Base-by-base conservation (phyloP, 805 yeast species). In the Yamadazyma nakazawae region DNA sequence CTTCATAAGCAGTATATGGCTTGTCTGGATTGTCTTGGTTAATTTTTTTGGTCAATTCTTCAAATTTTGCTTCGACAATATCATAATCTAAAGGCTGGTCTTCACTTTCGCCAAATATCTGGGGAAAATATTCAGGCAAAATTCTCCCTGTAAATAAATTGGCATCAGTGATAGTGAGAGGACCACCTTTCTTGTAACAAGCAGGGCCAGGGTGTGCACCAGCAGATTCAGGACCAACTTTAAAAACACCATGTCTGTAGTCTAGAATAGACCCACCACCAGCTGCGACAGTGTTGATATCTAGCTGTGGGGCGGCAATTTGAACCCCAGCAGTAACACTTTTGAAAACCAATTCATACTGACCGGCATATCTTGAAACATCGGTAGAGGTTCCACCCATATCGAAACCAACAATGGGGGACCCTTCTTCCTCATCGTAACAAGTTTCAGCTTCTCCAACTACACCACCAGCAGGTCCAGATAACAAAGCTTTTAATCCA, bases 301-400 rank as follows among this genome's bases (percentile, higher is more conserved):
- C 88, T 42, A 88, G 66, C 59, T 88, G 96, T 2, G 96, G 95
- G 9, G 94, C 82, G 55, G 85, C 92, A 42, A 88, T 82, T 2
- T 85, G 82, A 40, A 88, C 82, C n/a, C 92, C 91, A 2, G 95
- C 95, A 9, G 90, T 85, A 1, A 84, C 79, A 2, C 91, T 85
- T 61, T 88, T 95, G 59, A 88, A 85, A n/a, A 86, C 86, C 60
- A 85, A 92, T 48, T 85, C 91, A 26, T 80, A 75, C 40, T 76
- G 73, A 3, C 92, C 92, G 45, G 70, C 75, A 59, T 69, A 88
- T 51, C 95, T 72, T 6, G 88, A 81, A 2, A 86, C 90, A 66
- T 88, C 96, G 1, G 96, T 88, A 0, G 92, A 84, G 1, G 96
- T 88, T 41, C 96, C 96, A 42, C 96, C 96, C 91, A 88, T 86